Evolutionary conservation across 129 eudicot species (phyloP).

Genomic region (Arctium lappa): DNA sequence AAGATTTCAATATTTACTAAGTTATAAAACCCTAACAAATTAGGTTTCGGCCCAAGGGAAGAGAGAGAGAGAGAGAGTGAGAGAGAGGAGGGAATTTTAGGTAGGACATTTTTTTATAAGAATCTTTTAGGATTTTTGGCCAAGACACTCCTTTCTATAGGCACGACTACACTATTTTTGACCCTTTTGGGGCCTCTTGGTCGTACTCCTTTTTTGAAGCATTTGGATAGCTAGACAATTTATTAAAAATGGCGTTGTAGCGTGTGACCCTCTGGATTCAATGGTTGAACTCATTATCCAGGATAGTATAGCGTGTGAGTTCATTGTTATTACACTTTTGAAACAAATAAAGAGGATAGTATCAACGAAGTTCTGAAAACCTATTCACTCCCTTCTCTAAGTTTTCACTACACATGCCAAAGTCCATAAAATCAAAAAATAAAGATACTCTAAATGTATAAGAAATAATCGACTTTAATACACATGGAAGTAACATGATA

Average conservation of each 20-base stretch:
- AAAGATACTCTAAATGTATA: not conserved
- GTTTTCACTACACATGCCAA: not conserved
- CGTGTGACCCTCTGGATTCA: not conserved
- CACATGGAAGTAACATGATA: too few species aligned
- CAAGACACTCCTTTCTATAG: too few species aligned
- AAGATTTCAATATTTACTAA: too few species aligned
- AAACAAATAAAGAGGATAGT: too few species aligned
- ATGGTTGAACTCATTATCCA: not conserved
- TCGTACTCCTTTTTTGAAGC: too few species aligned
- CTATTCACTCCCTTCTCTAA: not conserved
- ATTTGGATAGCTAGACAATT: not conserved
- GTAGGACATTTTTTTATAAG: not conserved
- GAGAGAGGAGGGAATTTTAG: not conserved
- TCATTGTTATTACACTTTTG: not conserved
- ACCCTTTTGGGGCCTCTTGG: not conserved
- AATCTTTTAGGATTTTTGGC: too few species aligned
- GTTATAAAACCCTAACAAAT: too few species aligned
- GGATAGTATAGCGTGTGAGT: not conserved
- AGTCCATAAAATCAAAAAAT: not conserved
- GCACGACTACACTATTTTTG: not conserved
- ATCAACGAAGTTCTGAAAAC: too few species aligned
- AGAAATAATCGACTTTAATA: too few species aligned
- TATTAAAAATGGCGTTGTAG: not conserved
- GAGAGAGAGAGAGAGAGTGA: too few species aligned
- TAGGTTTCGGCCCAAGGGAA: too few species aligned